These are phyloP conservation scores for Paraleonurus japonicus DNA, from an alignment of 257 asterid genomes.

Conservation along the genomic window DNA sequence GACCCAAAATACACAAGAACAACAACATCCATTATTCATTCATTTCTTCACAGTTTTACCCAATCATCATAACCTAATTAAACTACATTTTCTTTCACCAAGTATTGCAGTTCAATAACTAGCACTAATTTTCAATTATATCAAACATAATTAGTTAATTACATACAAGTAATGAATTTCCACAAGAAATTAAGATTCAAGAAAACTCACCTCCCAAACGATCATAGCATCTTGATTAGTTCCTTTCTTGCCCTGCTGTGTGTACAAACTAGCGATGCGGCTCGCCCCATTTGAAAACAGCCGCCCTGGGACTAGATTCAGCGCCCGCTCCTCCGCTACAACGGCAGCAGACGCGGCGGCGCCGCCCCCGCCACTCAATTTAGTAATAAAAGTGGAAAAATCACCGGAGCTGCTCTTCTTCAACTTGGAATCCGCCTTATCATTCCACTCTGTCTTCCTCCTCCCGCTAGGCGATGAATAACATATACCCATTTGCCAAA, in stretches of 20 bases:
- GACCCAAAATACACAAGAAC: constrained; percentile 44
- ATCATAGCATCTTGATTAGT: constrained; percentile 97
- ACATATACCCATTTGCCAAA: constrained; percentile 78
- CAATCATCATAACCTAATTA: constrained; percentile 18
- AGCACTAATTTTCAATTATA: neutral
- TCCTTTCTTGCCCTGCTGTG: constrained; percentile 97
- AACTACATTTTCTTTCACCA: constrained; percentile 12
- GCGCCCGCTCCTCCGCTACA: constrained; percentile 68
- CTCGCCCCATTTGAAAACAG: constrained; percentile 67
- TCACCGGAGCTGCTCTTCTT: constrained; percentile 66
- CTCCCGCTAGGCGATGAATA: constrained; percentile 52
- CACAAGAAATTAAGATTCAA: neutral
- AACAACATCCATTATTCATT: constrained; percentile 34
- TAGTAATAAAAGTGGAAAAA: constrained; percentile 59
- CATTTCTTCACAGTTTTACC: constrained; percentile 22
- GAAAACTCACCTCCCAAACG: constrained; percentile 87
- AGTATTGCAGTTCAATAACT: constrained; percentile 2
- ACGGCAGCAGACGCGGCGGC: constrained; percentile 35
- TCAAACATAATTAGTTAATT: neutral
- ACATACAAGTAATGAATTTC: too few relatives aligned
- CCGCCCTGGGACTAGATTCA: constrained; percentile 85
- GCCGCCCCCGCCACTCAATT: constrained; percentile 65
- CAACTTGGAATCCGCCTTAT: constrained; percentile 42
- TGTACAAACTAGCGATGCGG: constrained; percentile 63
- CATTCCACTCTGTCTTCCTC: constrained; percentile 48